phyloP scores from a whole-genome alignment of 306 rosid species.

The Vigna trinervia region DNA sequence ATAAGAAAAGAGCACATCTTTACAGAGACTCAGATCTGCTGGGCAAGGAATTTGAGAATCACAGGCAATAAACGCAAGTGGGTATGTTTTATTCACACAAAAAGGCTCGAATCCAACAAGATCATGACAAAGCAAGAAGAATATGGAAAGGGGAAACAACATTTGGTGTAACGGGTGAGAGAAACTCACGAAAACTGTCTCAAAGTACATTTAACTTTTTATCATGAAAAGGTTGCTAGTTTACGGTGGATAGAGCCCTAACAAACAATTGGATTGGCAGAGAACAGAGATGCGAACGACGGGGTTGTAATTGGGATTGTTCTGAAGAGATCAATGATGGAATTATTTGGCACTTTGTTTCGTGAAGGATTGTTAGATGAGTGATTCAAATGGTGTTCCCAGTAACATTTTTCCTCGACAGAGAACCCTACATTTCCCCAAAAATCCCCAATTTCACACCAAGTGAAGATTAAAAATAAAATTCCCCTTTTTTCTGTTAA shows the following conservation, averaged over 20 bases:
- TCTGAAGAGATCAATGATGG: no score
- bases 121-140: constrained; percentile 59
- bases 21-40: constrained; percentile 74
- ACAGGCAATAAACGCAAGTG: constrained; percentile 51
- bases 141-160: constrained; percentile 52
- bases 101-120: constrained; percentile 61
- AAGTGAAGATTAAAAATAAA: no score
- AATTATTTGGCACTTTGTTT: no score
- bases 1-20: constrained; percentile 67
- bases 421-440: no score
- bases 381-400: no score
- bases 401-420: no score
- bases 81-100: constrained; percentile 51
- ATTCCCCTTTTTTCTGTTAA: no score
- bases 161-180: constrained; percentile 57
- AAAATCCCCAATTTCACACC: no score
- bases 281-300: no score
- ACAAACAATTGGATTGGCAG: no score
- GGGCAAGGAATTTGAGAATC: constrained; percentile 50
- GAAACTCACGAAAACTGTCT: constrained; percentile 66
- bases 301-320: no score
- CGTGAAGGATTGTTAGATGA: no score
- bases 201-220: constrained; percentile 55
- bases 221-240: constrained; percentile 53
- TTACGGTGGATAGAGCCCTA: constrained; percentile 22